phyloP scores from a whole-genome alignment of 2,329 filamentous ascomycete species.

The Alternaria sp. region DNA sequence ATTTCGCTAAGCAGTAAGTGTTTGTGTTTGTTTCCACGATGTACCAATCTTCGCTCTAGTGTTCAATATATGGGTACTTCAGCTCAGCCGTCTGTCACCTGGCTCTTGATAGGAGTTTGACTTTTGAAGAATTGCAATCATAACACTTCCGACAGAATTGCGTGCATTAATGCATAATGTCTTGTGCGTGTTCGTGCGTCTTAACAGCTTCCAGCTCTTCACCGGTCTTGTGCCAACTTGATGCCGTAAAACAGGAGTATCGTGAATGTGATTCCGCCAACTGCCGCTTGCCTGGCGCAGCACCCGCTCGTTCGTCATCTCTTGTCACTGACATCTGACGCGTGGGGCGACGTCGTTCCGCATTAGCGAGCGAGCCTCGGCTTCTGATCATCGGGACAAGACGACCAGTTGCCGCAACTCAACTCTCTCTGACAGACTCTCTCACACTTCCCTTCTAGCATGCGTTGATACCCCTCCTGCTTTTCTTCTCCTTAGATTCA shows the following conservation, averaged over 20 bases:
- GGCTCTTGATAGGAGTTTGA: neutral
- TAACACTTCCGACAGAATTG: neutral
- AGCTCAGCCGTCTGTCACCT: neutral
- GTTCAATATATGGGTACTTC: neutral
- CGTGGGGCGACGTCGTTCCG: slow-evolving; percentile 23
- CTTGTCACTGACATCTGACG: slow-evolving; percentile 11
- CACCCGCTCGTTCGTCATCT: slow-evolving; percentile 10
- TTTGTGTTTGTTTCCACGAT: neutral
- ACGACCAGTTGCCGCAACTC: slow-evolving; percentile 6
- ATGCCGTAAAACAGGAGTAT: neutral
- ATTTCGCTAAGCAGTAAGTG: neutral
- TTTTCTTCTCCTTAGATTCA: slow-evolving; percentile 14
- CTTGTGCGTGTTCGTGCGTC: neutral
- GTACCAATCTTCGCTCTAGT: slow-evolving; percentile 14
- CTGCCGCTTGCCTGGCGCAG: neutral
- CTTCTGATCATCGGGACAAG: slow-evolving; percentile 21
- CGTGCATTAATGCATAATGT: neutral
- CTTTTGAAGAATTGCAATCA: neutral
- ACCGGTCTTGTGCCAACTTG: slow-evolving; percentile 5
- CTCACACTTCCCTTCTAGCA: slow-evolving; percentile 23
- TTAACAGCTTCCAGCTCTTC: slow-evolving; percentile 8
- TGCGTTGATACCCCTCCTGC: slow-evolving; percentile 34
- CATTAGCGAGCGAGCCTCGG: slow-evolving; percentile 30
- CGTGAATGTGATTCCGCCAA: neutral
- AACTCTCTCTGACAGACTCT: neutral